Evolutionary conservation across 768 basidiomycete species (phyloP).

Genomic region (Russula dissimulans): DNA sequence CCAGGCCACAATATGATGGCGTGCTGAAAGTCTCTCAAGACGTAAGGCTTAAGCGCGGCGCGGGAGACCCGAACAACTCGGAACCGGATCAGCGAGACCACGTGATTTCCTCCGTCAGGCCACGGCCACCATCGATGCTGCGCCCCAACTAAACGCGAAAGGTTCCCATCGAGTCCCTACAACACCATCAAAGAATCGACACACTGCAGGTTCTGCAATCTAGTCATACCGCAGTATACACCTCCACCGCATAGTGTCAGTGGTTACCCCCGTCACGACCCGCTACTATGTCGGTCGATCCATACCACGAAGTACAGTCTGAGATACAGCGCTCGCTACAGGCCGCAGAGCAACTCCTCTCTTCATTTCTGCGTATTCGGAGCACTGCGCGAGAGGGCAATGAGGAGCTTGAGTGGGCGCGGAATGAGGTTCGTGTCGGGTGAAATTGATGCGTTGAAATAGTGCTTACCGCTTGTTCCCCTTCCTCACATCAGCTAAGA

Average conservation of each 20-base stretch:
- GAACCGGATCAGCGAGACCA: not conserved
- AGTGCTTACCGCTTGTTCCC: not conserved
- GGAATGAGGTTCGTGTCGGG: slow-evolving; percentile 51
- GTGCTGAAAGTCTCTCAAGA: too few relatives aligned
- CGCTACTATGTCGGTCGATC: slow-evolving; percentile 57
- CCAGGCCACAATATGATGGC: too few relatives aligned
- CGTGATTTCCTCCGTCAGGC: not conserved
- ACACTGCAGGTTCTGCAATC: not conserved
- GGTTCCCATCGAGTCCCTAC: not conserved
- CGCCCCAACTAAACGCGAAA: not conserved
- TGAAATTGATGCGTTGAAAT: not conserved
- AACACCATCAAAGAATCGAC: not conserved
- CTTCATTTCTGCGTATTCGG: slow-evolving; percentile 71
- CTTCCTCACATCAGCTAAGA: slow-evolving; percentile 39
- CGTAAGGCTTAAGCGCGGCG: too few relatives aligned
- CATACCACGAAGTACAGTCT: slow-evolving; percentile 78
- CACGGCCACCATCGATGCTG: not conserved
- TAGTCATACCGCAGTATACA: not conserved
- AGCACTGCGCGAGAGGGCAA: slow-evolving; percentile 64
- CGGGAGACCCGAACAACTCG: too few relatives aligned
- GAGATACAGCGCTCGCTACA: slow-evolving; percentile 74
- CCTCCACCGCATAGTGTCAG: not conserved
- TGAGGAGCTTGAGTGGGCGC: slow-evolving; percentile 73
- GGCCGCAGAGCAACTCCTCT: slow-evolving; percentile 56
- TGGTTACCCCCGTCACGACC: not conserved